Conservation (phyloP, 805 yeast genomes). For the Hanseniaspora valbyensis region DNA sequence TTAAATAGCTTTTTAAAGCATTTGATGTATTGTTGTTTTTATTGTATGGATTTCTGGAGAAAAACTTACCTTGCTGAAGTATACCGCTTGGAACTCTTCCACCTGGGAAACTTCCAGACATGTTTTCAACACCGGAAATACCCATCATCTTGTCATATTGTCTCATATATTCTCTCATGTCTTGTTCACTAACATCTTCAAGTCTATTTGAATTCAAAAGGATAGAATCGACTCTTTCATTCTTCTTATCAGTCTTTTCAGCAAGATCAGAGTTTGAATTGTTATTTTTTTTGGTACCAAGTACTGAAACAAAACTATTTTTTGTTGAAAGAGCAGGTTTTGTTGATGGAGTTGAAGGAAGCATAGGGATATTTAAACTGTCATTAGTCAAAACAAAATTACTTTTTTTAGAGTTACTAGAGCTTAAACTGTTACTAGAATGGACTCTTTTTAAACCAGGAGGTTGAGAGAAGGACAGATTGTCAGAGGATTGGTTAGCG, state of each 20-base stretch:
- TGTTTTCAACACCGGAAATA: constrained; percentile 10
- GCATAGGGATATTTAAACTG: constrained; percentile 9
- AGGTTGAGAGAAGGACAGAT: constrained; percentile 1
- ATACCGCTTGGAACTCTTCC: constrained; percentile 13
- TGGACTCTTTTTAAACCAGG: constrained; percentile 2
- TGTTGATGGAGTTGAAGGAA: constrained; percentile 1
- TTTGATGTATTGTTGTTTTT: constrained; percentile 1
- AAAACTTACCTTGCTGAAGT: constrained; percentile 8
- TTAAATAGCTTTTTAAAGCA: background rate
- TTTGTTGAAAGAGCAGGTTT: background rate
- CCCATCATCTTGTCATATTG: constrained; percentile 15
- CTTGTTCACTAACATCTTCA: constrained; percentile 14
- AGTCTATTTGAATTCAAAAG: constrained; percentile 10
- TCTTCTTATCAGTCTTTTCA: background rate
- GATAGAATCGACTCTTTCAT: constrained; percentile 1
- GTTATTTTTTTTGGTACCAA: background rate
- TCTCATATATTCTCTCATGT: constrained; percentile 15
- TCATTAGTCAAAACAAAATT: constrained; percentile 1
- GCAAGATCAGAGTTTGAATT: too few relatives aligned
- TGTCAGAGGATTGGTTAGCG: background rate
- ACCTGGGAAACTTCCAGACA: constrained; percentile 15
- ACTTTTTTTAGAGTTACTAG: constrained; percentile 7
- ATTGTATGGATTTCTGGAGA: constrained; percentile 11
- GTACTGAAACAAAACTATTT: background rate
- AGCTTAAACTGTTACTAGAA: constrained; percentile 1